Conservation (phyloP, 2,329 filamentous ascomycete genomes). For the Epicoccum nigrum region DNA sequence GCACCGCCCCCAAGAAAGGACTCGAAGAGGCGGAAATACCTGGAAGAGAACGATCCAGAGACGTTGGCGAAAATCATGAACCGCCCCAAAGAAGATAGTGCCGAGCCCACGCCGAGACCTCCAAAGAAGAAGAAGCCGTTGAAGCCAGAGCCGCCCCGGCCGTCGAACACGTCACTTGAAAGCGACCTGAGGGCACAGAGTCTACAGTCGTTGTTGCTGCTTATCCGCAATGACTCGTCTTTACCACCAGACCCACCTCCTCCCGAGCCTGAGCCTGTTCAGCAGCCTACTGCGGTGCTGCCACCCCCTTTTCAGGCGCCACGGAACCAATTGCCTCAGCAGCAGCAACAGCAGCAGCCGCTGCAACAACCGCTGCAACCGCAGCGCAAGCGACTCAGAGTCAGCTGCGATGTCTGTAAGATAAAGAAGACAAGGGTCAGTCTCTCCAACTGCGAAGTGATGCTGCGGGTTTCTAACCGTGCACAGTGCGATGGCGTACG, state of each 20-base stretch:
- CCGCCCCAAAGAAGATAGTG: constrained; percentile 24
- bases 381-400: constrained; percentile 33
- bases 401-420: constrained; percentile 46
- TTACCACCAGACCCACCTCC: constrained; percentile 17
- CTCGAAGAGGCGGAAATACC: constrained; percentile 45
- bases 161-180: constrained; percentile 46
- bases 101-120: constrained; percentile 24
- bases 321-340: constrained; percentile 9
- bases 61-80: constrained; percentile 35
- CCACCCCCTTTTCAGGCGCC: constrained; percentile 13
- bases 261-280: constrained; percentile 24
- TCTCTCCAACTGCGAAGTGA: neutral
- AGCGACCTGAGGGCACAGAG: constrained; percentile 47
- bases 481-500: constrained; percentile 43
- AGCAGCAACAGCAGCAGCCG: constrained; percentile 17
- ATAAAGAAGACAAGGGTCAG: constrained; percentile 46
- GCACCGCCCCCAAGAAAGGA: constrained; percentile 50
- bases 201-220: constrained; percentile 44
- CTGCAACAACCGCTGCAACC: constrained; percentile 16
- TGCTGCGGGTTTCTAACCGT: constrained; percentile 14
- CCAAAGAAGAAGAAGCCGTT: constrained; percentile 35
- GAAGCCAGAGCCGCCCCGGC: constrained; percentile 30
- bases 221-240: constrained; percentile 39
- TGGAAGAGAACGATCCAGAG: constrained; percentile 46
- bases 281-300: constrained; percentile 8